Evolutionary conservation across 805 yeast genomes (phyloP).

Genomic region (Yamadazyma sp.): DNA sequence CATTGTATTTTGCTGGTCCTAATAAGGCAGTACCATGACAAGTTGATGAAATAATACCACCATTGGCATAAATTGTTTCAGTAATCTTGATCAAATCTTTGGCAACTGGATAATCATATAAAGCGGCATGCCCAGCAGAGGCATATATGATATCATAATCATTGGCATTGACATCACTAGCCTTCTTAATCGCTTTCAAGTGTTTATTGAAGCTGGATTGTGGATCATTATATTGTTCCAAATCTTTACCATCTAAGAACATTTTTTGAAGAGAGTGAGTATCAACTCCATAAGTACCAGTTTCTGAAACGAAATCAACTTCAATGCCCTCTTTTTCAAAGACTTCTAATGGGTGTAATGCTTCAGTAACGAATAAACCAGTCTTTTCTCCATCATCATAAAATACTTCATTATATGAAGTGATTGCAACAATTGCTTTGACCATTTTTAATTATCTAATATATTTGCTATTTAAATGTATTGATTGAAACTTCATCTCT

Average conservation of each 20-base stretch:
- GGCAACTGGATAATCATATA: conserved; percentile 58
- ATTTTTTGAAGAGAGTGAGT: conserved; percentile 47
- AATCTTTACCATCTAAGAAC: conserved; percentile 43
- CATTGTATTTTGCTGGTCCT: conserved; percentile 40
- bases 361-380: conserved; percentile 61
- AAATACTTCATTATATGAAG: conserved; percentile 44
- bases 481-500: no score
- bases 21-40: conserved; percentile 66
- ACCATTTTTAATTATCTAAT: no score
- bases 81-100: conserved; percentile 44
- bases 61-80: conserved; percentile 42
- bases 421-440: conserved; percentile 42
- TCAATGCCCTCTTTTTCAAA: conserved; percentile 48
- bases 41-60: conserved; percentile 60
- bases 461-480: no score
- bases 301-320: conserved; percentile 57
- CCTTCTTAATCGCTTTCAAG: conserved; percentile 42
- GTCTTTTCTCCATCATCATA: conserved; percentile 58
- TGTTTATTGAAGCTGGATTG: conserved; percentile 37
- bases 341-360: conserved; percentile 54
- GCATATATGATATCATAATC: conserved; percentile 56
- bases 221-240: conserved; percentile 34
- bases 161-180: conserved; percentile 46
- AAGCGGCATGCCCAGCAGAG: conserved; percentile 65
- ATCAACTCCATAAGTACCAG: conserved; percentile 55